Base-by-base conservation (phyloP, 2,329 filamentous ascomycete species). In the Domatiomyces globalis region DNA sequence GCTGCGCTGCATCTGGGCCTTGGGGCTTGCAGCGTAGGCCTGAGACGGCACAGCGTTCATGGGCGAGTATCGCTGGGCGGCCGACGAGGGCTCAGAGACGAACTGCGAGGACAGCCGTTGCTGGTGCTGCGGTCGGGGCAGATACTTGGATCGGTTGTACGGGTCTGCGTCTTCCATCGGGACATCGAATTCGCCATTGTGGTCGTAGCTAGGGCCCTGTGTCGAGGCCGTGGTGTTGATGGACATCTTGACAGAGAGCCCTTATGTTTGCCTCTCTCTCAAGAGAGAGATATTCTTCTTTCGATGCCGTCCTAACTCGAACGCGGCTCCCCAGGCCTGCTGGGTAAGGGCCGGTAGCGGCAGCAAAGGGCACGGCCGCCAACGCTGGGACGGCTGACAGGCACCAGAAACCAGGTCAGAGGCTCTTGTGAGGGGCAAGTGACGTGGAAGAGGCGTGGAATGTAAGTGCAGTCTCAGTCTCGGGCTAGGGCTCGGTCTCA, bases 51-150 rank as follows among this genome's bases (percentile, higher is more conserved):
- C 73, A 15, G 81, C 79, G 66, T 95, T 90, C 89, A 95, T 95
- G 57, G 90, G 92, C 46, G 90, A 96, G 70, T 96, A 96, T 65
- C 89, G 81, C 67, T 94, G 86, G 54, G 88, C 86, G 52, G 87
- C 87, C 48, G 86, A 77, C 44, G 87, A 92, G 53, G 85, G 81
- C 63, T 90, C 82, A 58, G 82, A 81, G 48, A 83, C 73, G 46
- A 81, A 69, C 59, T 84, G 85, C 61, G 87, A 79, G 56, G 79
- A 87, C 54, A 80, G 73, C 60, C 90, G 81, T 63, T 87, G 80
- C 65, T 87, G 83, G 65, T 88, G 84, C 67, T 80, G 80, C 44
- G 86, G 80, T 60, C 86, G 81, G 70, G 87, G 80, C 54, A 85
- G 79, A 68, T 95, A 94, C 69, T 94, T 94, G 64, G 87, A 81